phyloP scores from a whole-genome alignment of 306 rosid genomes.

The Clitoria ternatea region DNA sequence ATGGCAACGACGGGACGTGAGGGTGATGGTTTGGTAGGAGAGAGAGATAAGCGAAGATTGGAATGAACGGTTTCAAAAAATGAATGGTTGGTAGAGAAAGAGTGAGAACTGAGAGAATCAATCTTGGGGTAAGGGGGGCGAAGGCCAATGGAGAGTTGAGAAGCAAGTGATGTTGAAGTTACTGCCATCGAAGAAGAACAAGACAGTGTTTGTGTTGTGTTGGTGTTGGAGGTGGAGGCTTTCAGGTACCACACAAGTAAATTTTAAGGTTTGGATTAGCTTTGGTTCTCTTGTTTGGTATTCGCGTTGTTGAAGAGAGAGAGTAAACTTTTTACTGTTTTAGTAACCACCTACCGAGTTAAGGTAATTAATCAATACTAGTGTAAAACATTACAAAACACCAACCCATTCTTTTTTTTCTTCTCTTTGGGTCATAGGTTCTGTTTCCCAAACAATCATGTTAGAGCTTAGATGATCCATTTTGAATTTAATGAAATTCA shows the following conservation, averaged over 20 bases:
- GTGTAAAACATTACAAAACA: neutral
- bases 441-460: too few relatives aligned
- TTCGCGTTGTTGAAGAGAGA: constrained; percentile 17
- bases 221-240: neutral
- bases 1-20: constrained; percentile 67
- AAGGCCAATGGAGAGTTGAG: constrained; percentile 64
- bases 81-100: constrained; percentile 34
- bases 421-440: too few relatives aligned
- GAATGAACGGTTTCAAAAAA: constrained; percentile 48
- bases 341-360: neutral
- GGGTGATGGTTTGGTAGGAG: constrained; percentile 51
- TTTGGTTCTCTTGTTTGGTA: constrained; percentile 12
- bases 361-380: neutral
- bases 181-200: constrained; percentile 53
- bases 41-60: constrained; percentile 58
- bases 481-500: too few relatives aligned
- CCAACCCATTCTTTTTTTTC: neutral
- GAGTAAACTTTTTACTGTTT: constrained; percentile 3
- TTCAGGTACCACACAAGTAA: too few relatives aligned
- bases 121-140: constrained; percentile 55
- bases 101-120: constrained; percentile 37
- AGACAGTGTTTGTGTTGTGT: neutral
- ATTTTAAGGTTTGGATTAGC: constrained; percentile 21
- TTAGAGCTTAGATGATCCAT: too few relatives aligned
- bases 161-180: constrained; percentile 73